Percentiles rank a stretch among this genome's conserved stretches.
Evolutionary conservation across 1,139 yeast species (phyloP).

Genomic region (Williopsis jadinii): DNA sequence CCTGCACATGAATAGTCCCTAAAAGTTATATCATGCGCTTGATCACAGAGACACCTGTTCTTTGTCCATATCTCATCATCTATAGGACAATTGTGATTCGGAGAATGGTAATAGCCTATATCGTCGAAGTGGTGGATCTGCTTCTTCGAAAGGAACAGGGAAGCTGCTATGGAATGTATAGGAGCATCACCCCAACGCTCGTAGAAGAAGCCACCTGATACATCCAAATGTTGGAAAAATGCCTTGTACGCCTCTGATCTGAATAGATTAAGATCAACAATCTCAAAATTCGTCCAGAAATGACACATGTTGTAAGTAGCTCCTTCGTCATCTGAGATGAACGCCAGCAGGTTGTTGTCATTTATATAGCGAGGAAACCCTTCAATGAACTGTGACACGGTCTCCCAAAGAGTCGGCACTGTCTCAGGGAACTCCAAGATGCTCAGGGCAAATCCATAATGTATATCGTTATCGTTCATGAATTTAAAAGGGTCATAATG

Average conservation of each 20-base stretch:
- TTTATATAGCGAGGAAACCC: conserved; percentile 40
- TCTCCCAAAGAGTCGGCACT: conserved; percentile 54
- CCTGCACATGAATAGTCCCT: conserved; percentile 36
- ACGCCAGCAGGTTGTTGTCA: conserved; percentile 40
- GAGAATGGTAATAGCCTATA: conserved; percentile 52
- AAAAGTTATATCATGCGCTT: conserved; percentile 30
- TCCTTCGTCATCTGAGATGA: conserved; percentile 41
- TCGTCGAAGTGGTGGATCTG: conserved; percentile 48
- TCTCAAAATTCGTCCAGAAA: conserved; percentile 69
- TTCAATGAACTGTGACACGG: conserved; percentile 42
- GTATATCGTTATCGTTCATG: conserved; percentile 54
- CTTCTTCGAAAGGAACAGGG: conserved; percentile 40
- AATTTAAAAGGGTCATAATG: conserved; percentile 60
- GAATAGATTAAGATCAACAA: conserved; percentile 49
- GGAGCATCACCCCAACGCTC: conserved; percentile 74
- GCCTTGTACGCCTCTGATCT: conserved; percentile 42
- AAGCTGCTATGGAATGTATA: conserved; percentile 51
- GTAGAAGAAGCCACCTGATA: conserved; percentile 54
- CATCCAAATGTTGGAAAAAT: conserved; percentile 43
- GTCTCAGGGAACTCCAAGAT: conserved; percentile 53
- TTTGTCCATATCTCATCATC: conserved; percentile 35
- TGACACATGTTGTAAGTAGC: conserved; percentile 55
- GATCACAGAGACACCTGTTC: conserved; percentile 49
- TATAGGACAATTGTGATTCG: conserved; percentile 55
- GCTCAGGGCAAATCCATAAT: conserved; percentile 63